Conservation (phyloP, 306 rosid species). For the Fragaria iinumae region DNA sequence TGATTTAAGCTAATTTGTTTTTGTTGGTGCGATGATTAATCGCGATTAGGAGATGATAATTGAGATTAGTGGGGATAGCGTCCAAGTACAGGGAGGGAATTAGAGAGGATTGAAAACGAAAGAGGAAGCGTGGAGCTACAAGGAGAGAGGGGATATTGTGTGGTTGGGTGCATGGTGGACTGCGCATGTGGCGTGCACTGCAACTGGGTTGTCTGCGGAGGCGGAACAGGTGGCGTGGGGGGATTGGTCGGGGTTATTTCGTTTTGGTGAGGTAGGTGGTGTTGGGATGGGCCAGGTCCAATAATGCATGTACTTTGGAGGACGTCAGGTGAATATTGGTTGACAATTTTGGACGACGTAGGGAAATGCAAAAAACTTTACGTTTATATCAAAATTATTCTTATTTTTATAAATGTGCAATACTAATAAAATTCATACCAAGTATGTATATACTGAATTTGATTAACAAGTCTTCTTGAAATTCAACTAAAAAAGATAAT, state of each 20-base stretch:
- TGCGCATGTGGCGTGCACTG: neutral
- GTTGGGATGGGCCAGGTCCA: neutral
- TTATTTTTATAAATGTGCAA: too few relatives aligned
- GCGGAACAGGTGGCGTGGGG: neutral
- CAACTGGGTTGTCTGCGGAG: neutral
- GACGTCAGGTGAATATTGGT: neutral
- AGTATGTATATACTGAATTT: too few relatives aligned
- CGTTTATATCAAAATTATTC: too few relatives aligned
- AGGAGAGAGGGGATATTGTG: neutral
- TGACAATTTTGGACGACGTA: too few relatives aligned
- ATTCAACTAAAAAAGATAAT: too few relatives aligned
- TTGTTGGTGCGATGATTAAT: neutral
- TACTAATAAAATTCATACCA: too few relatives aligned
- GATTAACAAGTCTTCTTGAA: too few relatives aligned
- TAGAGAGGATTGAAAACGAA: constrained; percentile 4
- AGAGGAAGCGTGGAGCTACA: neutral
- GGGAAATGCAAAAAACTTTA: too few relatives aligned
- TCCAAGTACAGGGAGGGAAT: constrained; percentile 20
- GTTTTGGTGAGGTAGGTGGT: neutral
- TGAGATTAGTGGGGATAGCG: constrained; percentile 17
- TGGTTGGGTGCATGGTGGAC: constrained; percentile 1
- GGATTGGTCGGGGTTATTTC: neutral
- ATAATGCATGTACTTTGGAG: neutral
- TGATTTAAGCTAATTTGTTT: neutral
- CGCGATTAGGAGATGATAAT: constrained; percentile 24